phyloP scores from a whole-genome alignment of 306 rosid genomes.

The Rubus parviflorus region DNA sequence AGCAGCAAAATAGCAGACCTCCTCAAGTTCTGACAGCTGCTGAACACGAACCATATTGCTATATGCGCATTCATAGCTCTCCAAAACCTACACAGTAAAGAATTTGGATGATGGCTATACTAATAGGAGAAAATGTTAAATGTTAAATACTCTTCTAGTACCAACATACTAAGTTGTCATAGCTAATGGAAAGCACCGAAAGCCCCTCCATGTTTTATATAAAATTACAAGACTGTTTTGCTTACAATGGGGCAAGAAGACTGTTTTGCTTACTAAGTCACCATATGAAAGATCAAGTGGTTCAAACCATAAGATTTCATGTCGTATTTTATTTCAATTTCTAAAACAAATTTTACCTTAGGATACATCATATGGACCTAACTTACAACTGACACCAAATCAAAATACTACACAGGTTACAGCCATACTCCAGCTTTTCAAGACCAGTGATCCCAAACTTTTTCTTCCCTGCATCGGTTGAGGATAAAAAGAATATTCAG shows the following conservation, averaged over 20 bases:
- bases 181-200: not conserved
- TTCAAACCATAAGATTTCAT: not conserved
- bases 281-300: not conserved
- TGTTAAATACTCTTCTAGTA: not conserved
- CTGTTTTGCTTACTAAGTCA: constrained; percentile 4
- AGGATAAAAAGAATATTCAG: no score
- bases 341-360: not conserved
- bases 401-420: not conserved
- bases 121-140: not conserved
- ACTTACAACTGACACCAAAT: not conserved
- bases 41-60: constrained; percentile 97
- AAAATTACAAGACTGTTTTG: not conserved
- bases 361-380: not conserved
- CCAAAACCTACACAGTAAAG: constrained; percentile 66
- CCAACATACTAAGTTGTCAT: not conserved
- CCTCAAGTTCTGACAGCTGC: constrained; percentile 94
- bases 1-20: constrained; percentile 49
- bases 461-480: no score
- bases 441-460: not conserved
- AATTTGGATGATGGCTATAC: constrained; percentile 1
- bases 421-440: not conserved
- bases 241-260: not conserved
- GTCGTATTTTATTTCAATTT: no score
- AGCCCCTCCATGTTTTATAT: no score
- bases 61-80: constrained; percentile 98